Base-by-base conservation (phyloP, 768 basidiomycete species). In the Suillus plorans region DNA sequence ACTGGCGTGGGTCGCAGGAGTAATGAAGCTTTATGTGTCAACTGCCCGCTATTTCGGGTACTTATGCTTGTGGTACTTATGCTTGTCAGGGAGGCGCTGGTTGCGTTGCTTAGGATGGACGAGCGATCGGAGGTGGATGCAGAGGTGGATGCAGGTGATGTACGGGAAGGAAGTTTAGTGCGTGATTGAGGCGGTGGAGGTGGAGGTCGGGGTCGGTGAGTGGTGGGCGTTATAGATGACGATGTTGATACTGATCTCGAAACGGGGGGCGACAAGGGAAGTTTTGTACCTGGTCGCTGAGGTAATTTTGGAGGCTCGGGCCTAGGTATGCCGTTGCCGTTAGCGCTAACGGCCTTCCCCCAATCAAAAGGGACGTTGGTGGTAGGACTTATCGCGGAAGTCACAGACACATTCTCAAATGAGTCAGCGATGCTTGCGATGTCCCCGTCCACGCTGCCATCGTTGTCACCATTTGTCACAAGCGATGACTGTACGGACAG, bases 381-480 rank as follows among this genome's bases (percentile, higher is more conserved):
- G 16, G 78, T 77, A 16, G 88, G 87, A 67, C 86, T 89, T 41
- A 80, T 78, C 7, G 85, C 73, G 18, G 84, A 82, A 8, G 85
- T 79, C 4, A 81, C 76, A 10, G 88, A 86, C 22, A 92, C 82
- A 42, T 90, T 82, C 71, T 92, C 91, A 69, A 86, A 92, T 1
- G 90, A 91, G 66, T 89, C 90, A 58, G 82, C 81, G n/a, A 90
- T 81, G 68, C 88, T 89, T 49, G 78, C 77, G 9, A 81, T 77
- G 67, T 89, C 88, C 2, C 76, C 67, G 45, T 87, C 84, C 37
- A 74, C 73, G 61, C 69, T 65, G 25, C 69, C 67, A 53, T 71
- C 72, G 50, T 67, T 69, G 7, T 80, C 78, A 22, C 70, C 72
- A 66, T 87, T 86, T 18, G 82, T 71, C 14, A 83, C 81, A 68